Conservation (phyloP, 2,329 filamentous ascomycete genomes). For the Talaromyces funiculosus region DNA sequence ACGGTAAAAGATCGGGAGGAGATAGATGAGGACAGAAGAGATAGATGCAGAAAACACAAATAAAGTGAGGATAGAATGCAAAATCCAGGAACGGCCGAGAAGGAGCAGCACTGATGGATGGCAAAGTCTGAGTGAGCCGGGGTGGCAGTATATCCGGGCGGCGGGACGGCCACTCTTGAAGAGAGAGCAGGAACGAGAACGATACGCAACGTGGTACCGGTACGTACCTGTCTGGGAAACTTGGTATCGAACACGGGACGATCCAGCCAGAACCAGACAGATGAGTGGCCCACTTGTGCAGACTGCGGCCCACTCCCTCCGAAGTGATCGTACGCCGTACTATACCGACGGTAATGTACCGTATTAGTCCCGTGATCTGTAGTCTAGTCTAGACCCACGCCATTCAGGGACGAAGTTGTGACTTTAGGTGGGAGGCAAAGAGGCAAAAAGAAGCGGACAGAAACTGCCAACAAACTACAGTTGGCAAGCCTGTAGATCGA, state of each 20-base stretch:
- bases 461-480: constrained; percentile 3
- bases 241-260: constrained; percentile 8
- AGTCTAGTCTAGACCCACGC: not conserved
- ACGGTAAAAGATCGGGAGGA: not conserved
- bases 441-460: constrained; percentile 6
- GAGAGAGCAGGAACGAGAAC: not conserved
- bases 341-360: not conserved
- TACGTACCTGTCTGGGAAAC: not conserved
- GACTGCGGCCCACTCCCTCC: not conserved
- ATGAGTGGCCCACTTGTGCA: not conserved
- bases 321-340: not conserved
- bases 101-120: not conserved
- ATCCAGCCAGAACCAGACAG: constrained; percentile 4
- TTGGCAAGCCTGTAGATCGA: constrained; percentile 1
- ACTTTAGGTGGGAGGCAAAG: not conserved
- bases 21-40: constrained; percentile 8
- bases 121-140: constrained; percentile 6
- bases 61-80: not conserved
- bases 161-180: constrained; percentile 1
- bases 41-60: not conserved
- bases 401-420: not conserved
- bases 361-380: constrained; percentile 3
- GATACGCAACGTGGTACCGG: not conserved
- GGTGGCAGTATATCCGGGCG: constrained; percentile 14
- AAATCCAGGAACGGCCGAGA: constrained; percentile 3